Percentiles rank a stretch among this genome's conserved stretches.
Evolutionary conservation across 768 basidiomycete species (phyloP).

Genomic region (Roridomyces roridus): DNA sequence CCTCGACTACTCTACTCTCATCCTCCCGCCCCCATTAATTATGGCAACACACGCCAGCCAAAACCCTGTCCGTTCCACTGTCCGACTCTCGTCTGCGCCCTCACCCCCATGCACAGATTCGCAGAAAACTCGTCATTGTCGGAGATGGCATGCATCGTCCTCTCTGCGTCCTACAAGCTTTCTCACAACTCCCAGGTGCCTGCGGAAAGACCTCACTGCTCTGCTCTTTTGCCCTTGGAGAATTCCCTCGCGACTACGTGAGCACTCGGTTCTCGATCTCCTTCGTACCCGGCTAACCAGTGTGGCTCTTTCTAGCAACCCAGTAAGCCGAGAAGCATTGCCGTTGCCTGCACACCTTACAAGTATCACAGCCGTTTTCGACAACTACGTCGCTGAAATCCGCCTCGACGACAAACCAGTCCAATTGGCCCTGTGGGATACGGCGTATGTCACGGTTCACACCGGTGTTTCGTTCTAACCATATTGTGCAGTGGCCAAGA

Average conservation of each 20-base stretch:
- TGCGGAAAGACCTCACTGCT: slow-evolving; percentile 95
- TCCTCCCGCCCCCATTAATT: slow-evolving; percentile 16
- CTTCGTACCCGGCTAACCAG: slow-evolving; percentile 15
- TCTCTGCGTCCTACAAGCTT: slow-evolving; percentile 14
- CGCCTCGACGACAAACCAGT: slow-evolving; percentile 97
- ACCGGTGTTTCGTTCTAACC: slow-evolving; percentile 13
- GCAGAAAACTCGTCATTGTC: slow-evolving; percentile 94
- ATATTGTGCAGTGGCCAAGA: slow-evolving; percentile 82
- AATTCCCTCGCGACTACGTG: slow-evolving; percentile 97
- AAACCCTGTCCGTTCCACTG: slow-evolving; percentile 57
- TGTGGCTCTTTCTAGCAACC: slow-evolving; percentile 52
- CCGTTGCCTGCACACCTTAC: slow-evolving; percentile 22
- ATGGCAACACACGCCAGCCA: slow-evolving; percentile 44
- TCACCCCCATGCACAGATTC: slow-evolving; percentile 60
- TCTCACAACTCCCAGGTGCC: slow-evolving; percentile 63
- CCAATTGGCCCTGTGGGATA: slow-evolving; percentile 98
- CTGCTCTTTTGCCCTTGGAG: slow-evolving; percentile 91
- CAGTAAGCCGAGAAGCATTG: slow-evolving; percentile 46
- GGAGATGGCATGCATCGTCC: slow-evolving; percentile 79
- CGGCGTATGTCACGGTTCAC: slow-evolving; percentile 73
- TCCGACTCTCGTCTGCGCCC: slow-evolving; percentile 5
- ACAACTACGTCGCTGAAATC: slow-evolving; percentile 99
- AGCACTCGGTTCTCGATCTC: slow-evolving; percentile 38
- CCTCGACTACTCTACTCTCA: slow-evolving; percentile 30
- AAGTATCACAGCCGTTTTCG: slow-evolving; percentile 79